Conservation (phyloP, 345 rosid species). For the Ceriops tagal region DNA sequence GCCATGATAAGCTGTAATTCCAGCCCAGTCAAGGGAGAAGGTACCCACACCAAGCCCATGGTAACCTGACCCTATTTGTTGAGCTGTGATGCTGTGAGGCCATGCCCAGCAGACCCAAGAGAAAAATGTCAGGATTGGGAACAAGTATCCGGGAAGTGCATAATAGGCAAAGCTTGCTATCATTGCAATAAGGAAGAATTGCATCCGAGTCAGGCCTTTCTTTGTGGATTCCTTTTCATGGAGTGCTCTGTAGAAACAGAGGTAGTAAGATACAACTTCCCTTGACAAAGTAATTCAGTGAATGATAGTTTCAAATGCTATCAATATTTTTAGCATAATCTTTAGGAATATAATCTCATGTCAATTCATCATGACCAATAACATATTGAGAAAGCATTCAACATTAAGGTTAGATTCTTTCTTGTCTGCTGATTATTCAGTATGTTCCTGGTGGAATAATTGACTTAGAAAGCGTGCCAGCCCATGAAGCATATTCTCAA, state of each 20-base stretch:
- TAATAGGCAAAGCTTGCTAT: constrained; percentile 39
- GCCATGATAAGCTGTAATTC: constrained; percentile 27
- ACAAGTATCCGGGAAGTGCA: constrained; percentile 40
- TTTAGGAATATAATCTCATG: not conserved
- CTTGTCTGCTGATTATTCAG: not conserved
- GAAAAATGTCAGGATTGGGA: constrained; percentile 31
- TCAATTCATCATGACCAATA: not conserved
- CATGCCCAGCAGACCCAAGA: constrained; percentile 45
- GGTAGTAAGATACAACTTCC: too few species aligned
- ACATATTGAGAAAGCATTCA: not conserved
- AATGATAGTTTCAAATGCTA: too few species aligned
- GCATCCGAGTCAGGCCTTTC: constrained; percentile 29
- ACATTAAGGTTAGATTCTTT: not conserved
- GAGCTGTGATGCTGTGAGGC: constrained; percentile 40
- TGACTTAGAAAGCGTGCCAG: not conserved
- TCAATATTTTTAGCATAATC: too few species aligned
- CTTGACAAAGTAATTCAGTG: too few species aligned
- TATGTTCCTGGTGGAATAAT: not conserved
- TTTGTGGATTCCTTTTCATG: constrained; percentile 34
- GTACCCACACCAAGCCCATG: constrained; percentile 39
- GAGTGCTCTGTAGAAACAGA: constrained; percentile 30
- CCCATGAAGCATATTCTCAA: not conserved
- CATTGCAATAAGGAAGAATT: constrained; percentile 40
- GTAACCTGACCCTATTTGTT: constrained; percentile 44
- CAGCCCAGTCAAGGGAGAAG: constrained; percentile 40